phyloP scores from a whole-genome alignment of 148 eudicot genomes.

The Hydrangea macrophylla region DNA sequence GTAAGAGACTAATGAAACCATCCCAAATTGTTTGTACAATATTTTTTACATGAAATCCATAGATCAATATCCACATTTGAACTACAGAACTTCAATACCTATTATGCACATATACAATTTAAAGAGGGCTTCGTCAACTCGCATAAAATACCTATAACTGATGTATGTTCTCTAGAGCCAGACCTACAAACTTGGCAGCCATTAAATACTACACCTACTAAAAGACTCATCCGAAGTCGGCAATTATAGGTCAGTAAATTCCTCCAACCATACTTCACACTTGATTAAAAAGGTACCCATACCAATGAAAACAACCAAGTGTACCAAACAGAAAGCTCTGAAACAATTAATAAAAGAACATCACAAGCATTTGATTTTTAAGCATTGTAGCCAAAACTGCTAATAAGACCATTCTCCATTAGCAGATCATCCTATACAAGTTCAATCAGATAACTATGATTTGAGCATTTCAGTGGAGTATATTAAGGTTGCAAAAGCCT shows the following conservation, averaged over 20 bases:
- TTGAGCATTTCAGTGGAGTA: background rate
- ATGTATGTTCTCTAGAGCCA: too few relatives aligned
- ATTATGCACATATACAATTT: too few relatives aligned
- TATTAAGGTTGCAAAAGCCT: background rate
- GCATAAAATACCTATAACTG: too few relatives aligned
- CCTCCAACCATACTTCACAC: too few relatives aligned
- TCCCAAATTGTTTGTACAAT: background rate
- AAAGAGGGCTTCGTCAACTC: too few relatives aligned
- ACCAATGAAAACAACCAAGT: background rate
- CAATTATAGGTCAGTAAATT: too few relatives aligned
- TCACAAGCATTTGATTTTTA: background rate
- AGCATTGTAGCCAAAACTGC: background rate
- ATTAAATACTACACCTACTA: too few relatives aligned
- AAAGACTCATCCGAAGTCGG: too few relatives aligned
- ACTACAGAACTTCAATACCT: too few relatives aligned
- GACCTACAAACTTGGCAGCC: too few relatives aligned
- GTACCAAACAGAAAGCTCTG: background rate
- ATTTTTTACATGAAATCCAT: background rate
- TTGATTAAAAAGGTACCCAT: background rate
- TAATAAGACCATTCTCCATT: background rate
- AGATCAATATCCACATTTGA: background rate
- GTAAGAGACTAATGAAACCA: conserved; percentile 22
- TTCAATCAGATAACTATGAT: background rate
- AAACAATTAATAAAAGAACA: background rate
- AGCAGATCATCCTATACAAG: conserved; percentile 16